A percentile compares a stretch with the other conserved stretches of the same genome.
These are phyloP conservation scores for Pinus taeda DNA, from an alignment of 75 land plant species.

Conservation along the genomic window DNA sequence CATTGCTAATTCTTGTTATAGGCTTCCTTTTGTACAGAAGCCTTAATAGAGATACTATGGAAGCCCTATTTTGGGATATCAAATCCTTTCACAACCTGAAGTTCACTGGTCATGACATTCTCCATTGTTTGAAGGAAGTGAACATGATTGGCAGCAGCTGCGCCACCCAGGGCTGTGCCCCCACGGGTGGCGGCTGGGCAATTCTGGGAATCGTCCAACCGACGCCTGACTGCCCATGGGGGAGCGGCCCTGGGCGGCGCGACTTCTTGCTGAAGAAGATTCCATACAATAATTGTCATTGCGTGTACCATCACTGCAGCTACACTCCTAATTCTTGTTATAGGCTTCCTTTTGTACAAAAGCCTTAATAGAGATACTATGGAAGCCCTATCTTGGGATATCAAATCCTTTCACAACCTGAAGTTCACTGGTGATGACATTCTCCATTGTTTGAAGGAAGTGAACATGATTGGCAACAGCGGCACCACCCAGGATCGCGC, in stretches of 20 bases:
- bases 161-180: no score
- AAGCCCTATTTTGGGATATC: conserved; percentile 36
- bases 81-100: conserved; percentile 21
- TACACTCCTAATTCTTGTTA: neutral
- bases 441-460: conserved; percentile 48
- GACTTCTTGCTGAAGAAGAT: neutral
- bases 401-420: conserved; percentile 57
- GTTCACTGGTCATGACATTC: conserved; percentile 42
- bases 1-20: conserved; percentile 1
- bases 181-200: no score
- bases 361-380: neutral
- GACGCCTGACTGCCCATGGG: no score
- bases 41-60: neutral
- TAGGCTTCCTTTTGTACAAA: neutral
- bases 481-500: no score
- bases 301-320: neutral
- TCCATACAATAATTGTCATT: neutral
- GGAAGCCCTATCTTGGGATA: conserved; percentile 30
- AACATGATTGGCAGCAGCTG: conserved; percentile 48
- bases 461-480: conserved; percentile 80
- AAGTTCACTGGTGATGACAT: conserved; percentile 57
- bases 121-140: conserved; percentile 39
- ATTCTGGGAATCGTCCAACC: no score
- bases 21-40: neutral
- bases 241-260: no score